Evolutionary conservation across 768 basidiomycete genomes (phyloP), one percentile per base, ranked within the genome.

Genomic region (Pleurotus sapidus): DNA sequence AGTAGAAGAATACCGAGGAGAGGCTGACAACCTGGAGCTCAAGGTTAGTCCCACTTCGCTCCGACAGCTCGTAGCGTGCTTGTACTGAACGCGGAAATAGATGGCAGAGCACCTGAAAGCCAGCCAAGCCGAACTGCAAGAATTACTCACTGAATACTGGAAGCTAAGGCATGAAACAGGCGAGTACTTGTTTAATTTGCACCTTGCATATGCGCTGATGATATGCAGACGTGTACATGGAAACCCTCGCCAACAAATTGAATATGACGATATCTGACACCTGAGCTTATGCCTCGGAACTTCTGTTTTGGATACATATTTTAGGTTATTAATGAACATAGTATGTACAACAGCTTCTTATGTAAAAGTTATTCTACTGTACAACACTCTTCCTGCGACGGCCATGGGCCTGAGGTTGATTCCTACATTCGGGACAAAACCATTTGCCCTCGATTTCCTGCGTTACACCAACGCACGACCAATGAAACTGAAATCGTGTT

Each of bases 91-190:
- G 11, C 11, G 24, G 15, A 37, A 43, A 0, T 61, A 93, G 91
- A 93, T 89, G 80, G 74, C 81, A 1, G 88, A 91, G 47, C 90
- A 91, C 63, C 72, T 92, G 55, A 86, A 82, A 66, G 76, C 76
- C 58, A 91, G 85, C 62, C 91, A 95, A 70, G 72, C 70, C 5
- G 92, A 95, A 67, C 74, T 95, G n/a, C 86, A 87, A 61, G 86
- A 90, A 57, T 76, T 97, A 17, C 77, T 97, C 40, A 74, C 82
- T 7, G 93, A 93, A 67, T 95, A 96, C 68, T 92, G 88, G 86
- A 84, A 80, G 56, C 74, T 93, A 53, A 79, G 91, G 39, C 87
- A 89, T 61, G 84, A 86, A 63, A 86, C 89, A 64, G 88, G 92
- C 90, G 17, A 18, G 65, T 37, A 66, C 68, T 18, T 17, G 46